Conservation (phyloP, 2,329 filamentous ascomycete genomes). For the Xylaria sp. region DNA sequence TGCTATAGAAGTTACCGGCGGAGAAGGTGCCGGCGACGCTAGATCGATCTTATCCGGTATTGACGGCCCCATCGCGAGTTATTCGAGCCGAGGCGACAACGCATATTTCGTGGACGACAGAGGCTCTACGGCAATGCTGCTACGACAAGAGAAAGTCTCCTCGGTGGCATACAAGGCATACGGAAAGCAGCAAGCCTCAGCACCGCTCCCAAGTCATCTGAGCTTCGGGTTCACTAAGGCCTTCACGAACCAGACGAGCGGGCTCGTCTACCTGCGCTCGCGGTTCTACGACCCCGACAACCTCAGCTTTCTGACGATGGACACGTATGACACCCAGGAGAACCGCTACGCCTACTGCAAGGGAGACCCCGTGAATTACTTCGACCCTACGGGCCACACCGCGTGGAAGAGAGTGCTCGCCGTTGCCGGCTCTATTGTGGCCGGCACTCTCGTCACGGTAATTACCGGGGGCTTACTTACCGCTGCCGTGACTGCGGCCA, state of each 20-base stretch:
- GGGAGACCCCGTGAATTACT: slow-evolving; percentile 10
- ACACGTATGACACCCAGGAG: slow-evolving; percentile 3
- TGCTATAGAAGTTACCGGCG: neutral
- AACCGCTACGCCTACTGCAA: slow-evolving; percentile 18
- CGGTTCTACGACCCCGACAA: slow-evolving; percentile 5
- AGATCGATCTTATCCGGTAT: neutral
- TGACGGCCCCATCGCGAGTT: neutral
- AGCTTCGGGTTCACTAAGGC: slow-evolving; percentile 1
- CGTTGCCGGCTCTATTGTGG: too few species aligned
- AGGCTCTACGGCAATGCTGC: neutral
- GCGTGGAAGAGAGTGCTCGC: neutral
- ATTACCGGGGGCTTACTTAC: too few species aligned
- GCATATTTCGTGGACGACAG: neutral
- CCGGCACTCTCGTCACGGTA: too few species aligned
- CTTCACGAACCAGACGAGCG: neutral
- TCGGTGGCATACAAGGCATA: neutral
- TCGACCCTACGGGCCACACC: neutral
- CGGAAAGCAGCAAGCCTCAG: neutral
- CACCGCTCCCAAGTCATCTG: neutral
- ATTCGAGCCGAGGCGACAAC: neutral
- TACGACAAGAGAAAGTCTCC: neutral
- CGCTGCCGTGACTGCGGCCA: too few species aligned
- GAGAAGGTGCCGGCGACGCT: neutral
- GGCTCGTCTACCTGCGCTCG: slow-evolving; percentile 13
- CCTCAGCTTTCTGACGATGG: slow-evolving; percentile 7